Evolutionary conservation across 495 filamentous ascomycete species (phyloP), one percentile per base, ranked within the genome.

Genomic region (Hypoxylon rickii): DNA sequence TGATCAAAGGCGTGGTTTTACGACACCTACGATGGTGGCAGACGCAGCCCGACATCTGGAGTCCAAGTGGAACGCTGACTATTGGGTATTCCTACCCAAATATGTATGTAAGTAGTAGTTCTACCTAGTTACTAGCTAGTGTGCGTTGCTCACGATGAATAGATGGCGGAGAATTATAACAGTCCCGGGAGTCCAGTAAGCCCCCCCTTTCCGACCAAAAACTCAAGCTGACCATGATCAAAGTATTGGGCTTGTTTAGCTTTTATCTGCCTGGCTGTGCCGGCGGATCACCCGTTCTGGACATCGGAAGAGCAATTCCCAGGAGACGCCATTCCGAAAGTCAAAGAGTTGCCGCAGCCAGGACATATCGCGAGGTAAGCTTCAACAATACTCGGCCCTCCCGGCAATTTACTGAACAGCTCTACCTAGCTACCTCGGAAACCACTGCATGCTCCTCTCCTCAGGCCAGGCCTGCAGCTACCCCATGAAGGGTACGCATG

Each of bases 41-140:
- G 63, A 85, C 80, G 7, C 85, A 89, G 59, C 69, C 76, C 13
- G 78, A 88, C 60, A 90, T 91, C 29, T 90, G 89, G 79, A 83
- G 82, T 44, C 74, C 82, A 3, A 84, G 86, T 44, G 89, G 87
- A 13, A 89, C 87, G 13, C 71, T 90, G 39, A 89, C 83, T 11
- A 84, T 92, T 34, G 88, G 89, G 49, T 92, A 89, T 63, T 84
- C 80, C 0, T 92, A 90, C 61, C 84, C 86, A 5, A 91, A 90
- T 66, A 88, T 87, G 81, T 90, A 87, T 64, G 74, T 88, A 58
- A 83, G 74, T 74, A 61, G 29, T 32, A 33, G 21, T 6, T 15
- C 4, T 29, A 41, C 42, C 42, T 15, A 6, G 21, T 12, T 41
- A 12, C 18, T 4, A 19, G 10, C 11, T 15, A 12, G 1, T 7